Base-by-base conservation (phyloP, 345 rosid genomes). In the Corymbia maculata region DNA sequence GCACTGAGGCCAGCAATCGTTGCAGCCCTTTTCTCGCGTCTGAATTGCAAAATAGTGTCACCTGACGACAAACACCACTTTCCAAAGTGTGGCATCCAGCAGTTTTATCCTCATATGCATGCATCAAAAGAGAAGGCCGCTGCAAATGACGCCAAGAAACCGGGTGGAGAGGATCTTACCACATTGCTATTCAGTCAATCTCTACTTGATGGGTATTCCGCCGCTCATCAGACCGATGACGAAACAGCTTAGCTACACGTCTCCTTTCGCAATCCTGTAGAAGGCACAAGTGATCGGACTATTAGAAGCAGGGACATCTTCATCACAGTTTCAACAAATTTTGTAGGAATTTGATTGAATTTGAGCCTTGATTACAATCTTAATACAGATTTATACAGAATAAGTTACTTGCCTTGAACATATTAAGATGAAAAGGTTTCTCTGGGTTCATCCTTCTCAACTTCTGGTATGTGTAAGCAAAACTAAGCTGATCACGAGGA, bases 401-500 rank as follows among this genome's bases (percentile, higher is more conserved):
- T 75, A 21, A 45, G 85, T 6, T 75, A n/a, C 47, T 86, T 90
- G 95, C 99, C 98, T 97, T 98, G 92, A 97, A 98, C 99, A 98
- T 98, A 89, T 98, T 94, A 44, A 98, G 95, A 90, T 95, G 93
- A 91, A 97, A 98, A 17, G 98, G 95, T 90, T 93, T 94, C 86
- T 88, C 92, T 64, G 98, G 96, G 91, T 98, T 98, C 94, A 91
- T 93, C 90, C 95, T 93, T 91, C 94, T 94, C 89, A 98, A 88
- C 92, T 97, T 97, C 94, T 96, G 94, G 92, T 97, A 96, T 22
- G 99, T 93, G 88, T 94, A 97, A 8, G 98, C 93, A 88, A 97
- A 98, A 92, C 99, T 98, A 85, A 98, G 97, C 92, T 98, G 99
- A 92, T 98, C 99, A 79, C 99, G 96, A 61, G 99, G 95, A 90